phyloP scores from a whole-genome alignment of 1,284 basidiomycete genomes.

The Cryptococcus sp. region DNA sequence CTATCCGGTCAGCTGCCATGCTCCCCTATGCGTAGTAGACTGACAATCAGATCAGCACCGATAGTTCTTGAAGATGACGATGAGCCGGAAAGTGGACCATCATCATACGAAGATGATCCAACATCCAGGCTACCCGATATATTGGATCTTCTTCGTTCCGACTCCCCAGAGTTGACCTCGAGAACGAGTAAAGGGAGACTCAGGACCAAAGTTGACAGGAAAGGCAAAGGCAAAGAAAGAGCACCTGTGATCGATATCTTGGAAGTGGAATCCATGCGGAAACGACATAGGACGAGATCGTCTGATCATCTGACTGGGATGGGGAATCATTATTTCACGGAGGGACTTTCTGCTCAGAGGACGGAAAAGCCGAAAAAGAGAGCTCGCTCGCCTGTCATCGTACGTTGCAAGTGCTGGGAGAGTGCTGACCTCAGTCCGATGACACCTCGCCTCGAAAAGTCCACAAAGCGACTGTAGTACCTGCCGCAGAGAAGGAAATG shows the following conservation, averaged over 20 bases:
- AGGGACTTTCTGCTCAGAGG: conserved; percentile 1
- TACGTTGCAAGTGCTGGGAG: neutral
- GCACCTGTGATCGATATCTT: neutral
- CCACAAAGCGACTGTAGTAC: no score
- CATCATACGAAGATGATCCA: neutral
- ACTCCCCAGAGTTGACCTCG: neutral
- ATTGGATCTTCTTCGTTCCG: neutral
- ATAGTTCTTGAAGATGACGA: neutral
- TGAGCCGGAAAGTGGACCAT: neutral
- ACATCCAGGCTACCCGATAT: neutral
- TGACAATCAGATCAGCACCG: neutral
- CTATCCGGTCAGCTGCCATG: neutral
- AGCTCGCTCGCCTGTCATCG: conserved; percentile 5
- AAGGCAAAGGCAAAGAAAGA: conserved; percentile 8
- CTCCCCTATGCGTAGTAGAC: neutral
- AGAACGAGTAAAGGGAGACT: neutral
- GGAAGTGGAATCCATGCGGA: neutral
- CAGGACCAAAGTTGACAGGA: neutral
- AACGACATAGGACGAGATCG: neutral
- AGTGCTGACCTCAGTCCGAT: conserved; percentile 3
- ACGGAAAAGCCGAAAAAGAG: conserved; percentile 1
- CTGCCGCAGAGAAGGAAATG: no score
- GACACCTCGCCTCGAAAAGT: no score
- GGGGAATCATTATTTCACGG: neutral
- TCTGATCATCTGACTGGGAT: no score